Percentiles rank a stretch among this genome's conserved stretches.
Conservation (phyloP, 148 eudicot genomes). For the Nepenthes mirabilis region DNA sequence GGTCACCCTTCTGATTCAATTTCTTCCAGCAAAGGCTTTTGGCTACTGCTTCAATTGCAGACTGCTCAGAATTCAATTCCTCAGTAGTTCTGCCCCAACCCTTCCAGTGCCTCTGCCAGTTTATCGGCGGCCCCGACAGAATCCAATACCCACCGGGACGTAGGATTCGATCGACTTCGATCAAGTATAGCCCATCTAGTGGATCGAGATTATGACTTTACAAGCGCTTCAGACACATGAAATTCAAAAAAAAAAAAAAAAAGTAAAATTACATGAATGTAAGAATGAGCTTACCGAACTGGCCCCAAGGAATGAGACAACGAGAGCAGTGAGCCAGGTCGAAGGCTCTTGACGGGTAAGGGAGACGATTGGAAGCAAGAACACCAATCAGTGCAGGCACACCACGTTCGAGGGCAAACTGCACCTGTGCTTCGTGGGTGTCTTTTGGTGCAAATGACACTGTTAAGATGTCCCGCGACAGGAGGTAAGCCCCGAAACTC, state of each 20-base stretch:
- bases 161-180: constrained; percentile 44
- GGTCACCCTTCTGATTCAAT: constrained; percentile 21
- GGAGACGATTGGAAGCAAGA: constrained; percentile 53
- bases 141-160: constrained; percentile 69
- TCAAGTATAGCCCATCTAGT: constrained; percentile 47
- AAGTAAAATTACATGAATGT: not conserved
- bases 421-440: constrained; percentile 84
- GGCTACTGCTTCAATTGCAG: constrained; percentile 29
- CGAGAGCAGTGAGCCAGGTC: constrained; percentile 98
- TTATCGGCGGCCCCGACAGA: constrained; percentile 56
- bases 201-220: not conserved
- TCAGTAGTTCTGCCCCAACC: constrained; percentile 38
- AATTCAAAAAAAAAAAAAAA: not conserved
- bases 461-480: constrained; percentile 52
- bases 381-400: constrained; percentile 82
- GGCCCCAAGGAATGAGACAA: constrained; percentile 86
- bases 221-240: not conserved
- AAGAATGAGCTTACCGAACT: constrained; percentile 28
- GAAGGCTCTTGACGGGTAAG: constrained; percentile 81
- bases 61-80: constrained; percentile 36
- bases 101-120: constrained; percentile 42
- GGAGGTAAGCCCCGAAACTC: constrained; percentile 76
- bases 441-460: constrained; percentile 95
- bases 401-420: constrained; percentile 86
- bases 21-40: constrained; percentile 55